Conservation (phyloP, 2,329 filamentous ascomycete genomes). For the Xylariaceae sp. region DNA sequence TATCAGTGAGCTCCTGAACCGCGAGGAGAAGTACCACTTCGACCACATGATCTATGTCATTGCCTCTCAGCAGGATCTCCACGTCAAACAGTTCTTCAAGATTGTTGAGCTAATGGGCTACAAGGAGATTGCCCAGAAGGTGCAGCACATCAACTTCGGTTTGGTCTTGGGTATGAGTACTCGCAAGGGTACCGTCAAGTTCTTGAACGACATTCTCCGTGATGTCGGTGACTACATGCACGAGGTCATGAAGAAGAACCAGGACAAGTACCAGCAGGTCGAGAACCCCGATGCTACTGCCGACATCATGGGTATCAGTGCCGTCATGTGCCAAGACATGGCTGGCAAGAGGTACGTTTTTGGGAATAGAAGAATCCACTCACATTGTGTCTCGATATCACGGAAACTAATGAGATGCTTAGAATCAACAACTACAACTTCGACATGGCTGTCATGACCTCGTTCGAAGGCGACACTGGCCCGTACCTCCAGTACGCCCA, state of each 20-base stretch:
- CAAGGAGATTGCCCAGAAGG: constrained; percentile 60
- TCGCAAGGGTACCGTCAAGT: constrained; percentile 61
- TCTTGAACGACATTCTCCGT: constrained; percentile 60
- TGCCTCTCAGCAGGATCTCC: constrained; percentile 65
- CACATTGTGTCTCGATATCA: constrained; percentile 30
- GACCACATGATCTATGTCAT: constrained; percentile 80
- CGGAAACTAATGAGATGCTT: constrained; percentile 2
- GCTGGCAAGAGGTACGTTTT: constrained; percentile 72
- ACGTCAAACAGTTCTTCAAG: constrained; percentile 71
- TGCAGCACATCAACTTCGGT: constrained; percentile 72
- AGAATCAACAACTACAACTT: constrained; percentile 53
- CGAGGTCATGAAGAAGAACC: constrained; percentile 89
- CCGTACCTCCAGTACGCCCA: constrained; percentile 69
- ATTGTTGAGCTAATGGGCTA: constrained; percentile 68
- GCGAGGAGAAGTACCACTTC: constrained; percentile 55
- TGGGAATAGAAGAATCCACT: not conserved
- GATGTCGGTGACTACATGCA: constrained; percentile 95
- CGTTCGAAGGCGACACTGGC: constrained; percentile 68
- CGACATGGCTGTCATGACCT: constrained; percentile 66
- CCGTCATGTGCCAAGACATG: constrained; percentile 99
- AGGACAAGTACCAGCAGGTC: constrained; percentile 84
- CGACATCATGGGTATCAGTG: constrained; percentile 85
- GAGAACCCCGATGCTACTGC: constrained; percentile 75
- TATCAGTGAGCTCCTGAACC: constrained; percentile 66
- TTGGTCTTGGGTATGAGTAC: constrained; percentile 67